These are phyloP conservation scores for Neocatenulostroma microsporum DNA, from an alignment of 2,329 filamentous ascomycete genomes.

Conservation along the genomic window DNA sequence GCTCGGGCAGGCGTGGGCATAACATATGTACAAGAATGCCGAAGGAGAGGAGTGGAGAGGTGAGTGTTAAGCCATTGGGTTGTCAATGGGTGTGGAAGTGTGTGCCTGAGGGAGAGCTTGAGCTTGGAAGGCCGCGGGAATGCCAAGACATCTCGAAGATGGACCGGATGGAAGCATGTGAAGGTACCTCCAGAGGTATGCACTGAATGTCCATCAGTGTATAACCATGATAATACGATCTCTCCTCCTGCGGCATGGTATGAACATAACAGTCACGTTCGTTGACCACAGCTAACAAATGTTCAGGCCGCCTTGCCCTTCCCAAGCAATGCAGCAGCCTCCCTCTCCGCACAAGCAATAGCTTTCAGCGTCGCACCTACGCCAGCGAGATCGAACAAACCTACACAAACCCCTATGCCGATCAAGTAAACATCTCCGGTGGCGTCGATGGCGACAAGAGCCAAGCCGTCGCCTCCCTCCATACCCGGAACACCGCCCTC, in stretches of 20 bases:
- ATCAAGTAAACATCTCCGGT: constrained; percentile 7
- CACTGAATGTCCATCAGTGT: not conserved
- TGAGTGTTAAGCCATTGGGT: constrained; percentile 6
- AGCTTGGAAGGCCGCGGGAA: constrained; percentile 6
- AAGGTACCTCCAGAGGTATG: no score
- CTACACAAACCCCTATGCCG: constrained; percentile 7
- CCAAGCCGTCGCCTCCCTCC: constrained; percentile 6
- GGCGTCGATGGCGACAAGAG: constrained; percentile 5
- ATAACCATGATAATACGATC: constrained; percentile 39
- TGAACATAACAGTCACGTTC: not conserved
- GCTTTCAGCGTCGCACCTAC: constrained; percentile 28
- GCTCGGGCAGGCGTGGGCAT: constrained; percentile 22
- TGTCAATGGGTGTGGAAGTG: constrained; percentile 3
- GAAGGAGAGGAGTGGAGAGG: not conserved
- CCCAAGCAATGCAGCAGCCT: constrained; percentile 27
- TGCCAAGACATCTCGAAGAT: constrained; percentile 10
- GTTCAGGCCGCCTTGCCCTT: constrained; percentile 34
- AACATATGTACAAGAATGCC: constrained; percentile 9
- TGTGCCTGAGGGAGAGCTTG: not conserved
- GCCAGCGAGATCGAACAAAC: constrained; percentile 30
- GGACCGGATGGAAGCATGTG: no score
- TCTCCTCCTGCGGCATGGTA: constrained; percentile 35
- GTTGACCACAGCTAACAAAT: not conserved
- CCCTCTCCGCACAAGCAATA: no score
- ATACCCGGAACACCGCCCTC: constrained; percentile 1